A percentile compares a stretch with the other conserved stretches of the same genome.
Conservation (phyloP, 2,329 filamentous ascomycete species). For the Ophiocordyceps camponoti-floridani region DNA sequence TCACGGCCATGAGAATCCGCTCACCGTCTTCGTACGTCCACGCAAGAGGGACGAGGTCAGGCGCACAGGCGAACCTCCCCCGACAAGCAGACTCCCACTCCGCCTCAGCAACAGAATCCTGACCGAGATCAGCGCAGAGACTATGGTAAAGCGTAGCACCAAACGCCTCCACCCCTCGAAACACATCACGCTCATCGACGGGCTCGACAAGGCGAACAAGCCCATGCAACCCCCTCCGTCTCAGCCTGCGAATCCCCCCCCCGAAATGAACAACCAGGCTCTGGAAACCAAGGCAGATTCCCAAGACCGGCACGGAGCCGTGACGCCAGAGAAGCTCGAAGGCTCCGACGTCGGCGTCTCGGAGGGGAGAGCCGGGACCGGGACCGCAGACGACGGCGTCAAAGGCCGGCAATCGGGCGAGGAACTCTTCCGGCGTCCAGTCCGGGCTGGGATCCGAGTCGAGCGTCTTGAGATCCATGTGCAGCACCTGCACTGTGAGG, state of each 20-base stretch:
- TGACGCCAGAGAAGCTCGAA: conserved; percentile 60
- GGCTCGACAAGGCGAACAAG: conserved; percentile 56
- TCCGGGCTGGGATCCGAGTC: conserved; percentile 40
- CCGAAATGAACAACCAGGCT: conserved; percentile 56
- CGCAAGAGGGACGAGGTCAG: conserved; percentile 37
- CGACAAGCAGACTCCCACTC: conserved; percentile 22
- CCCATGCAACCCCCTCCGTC: conserved; percentile 65
- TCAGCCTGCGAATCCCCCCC: conserved; percentile 44
- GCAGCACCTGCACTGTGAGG: conserved; percentile 32
- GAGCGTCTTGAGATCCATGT: conserved; percentile 29
- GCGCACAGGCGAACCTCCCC: conserved; percentile 15
- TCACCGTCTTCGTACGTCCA: conserved; percentile 38
- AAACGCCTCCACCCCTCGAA: conserved; percentile 39
- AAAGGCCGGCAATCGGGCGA: conserved; percentile 33
- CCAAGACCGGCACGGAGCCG: conserved; percentile 53
- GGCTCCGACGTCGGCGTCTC: conserved; percentile 60
- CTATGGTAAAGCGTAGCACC: conserved; percentile 65
- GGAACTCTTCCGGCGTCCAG: conserved; percentile 26
- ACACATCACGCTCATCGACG: conserved; percentile 42
- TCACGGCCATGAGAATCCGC: conserved; percentile 58
- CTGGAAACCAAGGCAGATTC: conserved; percentile 82
- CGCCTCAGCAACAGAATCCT: conserved; percentile 17
- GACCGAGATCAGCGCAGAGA: conserved; percentile 35
- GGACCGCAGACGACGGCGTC: conserved; percentile 82
- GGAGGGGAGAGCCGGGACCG: conserved; percentile 66